phyloP scores from a whole-genome alignment of 176 grass and related monocot species.

The Guadua angustifolia region DNA sequence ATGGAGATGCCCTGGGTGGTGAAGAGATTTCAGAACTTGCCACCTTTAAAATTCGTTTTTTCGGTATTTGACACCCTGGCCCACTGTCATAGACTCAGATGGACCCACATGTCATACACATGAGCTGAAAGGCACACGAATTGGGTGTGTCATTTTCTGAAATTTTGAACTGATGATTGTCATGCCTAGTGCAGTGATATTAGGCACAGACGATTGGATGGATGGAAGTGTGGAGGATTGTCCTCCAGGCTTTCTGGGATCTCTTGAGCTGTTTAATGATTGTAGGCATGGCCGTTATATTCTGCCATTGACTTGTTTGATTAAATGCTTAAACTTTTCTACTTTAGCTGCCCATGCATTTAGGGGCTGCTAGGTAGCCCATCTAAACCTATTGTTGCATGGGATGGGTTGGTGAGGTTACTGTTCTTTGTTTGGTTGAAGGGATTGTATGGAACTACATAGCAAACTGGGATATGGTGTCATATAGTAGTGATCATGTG shows the following conservation, averaged over 20 bases:
- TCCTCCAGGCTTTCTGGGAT: not conserved
- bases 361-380: not conserved
- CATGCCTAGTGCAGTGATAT: not conserved
- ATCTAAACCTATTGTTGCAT: not conserved
- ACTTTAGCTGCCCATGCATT: constrained; percentile 5
- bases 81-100: too few species aligned
- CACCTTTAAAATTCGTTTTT: too few species aligned
- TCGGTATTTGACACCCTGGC: too few species aligned
- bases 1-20: not conserved
- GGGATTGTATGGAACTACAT: not conserved
- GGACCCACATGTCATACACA: too few species aligned
- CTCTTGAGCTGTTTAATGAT: not conserved
- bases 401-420: not conserved
- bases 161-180: not conserved
- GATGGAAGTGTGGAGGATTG: not conserved
- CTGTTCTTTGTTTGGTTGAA: constrained; percentile 9
- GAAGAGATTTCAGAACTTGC: too few species aligned
- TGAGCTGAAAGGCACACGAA: too few species aligned
- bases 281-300: not conserved
- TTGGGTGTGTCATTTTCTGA: too few species aligned
- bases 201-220: not conserved
- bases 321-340: not conserved
- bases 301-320: not conserved
- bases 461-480: not conserved
- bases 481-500: not conserved